Base-by-base conservation (phyloP, 768 basidiomycete species). In the Tricholoma bakamatsutake region DNA sequence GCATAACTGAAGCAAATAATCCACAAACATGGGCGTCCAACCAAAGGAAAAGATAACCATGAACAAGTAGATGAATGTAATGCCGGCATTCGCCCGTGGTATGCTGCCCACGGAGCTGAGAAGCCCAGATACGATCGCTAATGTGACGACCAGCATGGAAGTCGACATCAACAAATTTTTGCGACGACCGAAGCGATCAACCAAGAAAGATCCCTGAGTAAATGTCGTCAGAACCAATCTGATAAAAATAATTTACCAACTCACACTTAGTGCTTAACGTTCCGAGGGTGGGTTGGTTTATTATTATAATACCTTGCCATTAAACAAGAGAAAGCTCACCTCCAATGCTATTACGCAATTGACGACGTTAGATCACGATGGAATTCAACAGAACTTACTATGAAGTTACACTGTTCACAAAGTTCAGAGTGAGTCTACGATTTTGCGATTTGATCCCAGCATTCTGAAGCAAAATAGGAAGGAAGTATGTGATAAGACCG, bases 31-130 rank as follows among this genome's bases (percentile, higher is more conserved):
- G 1, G 80, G 76, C 2, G 81, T 83, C 76, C 76, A 81, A 47
- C 80, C 80, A 59, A 80, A 78, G 4, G 78, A 80, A 63, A 75
- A 83, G 31, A 78, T 70, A 8, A 79, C 76, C 76, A 76, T 77
- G 66, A 79, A 79, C 53, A 79, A 60, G 61, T 73, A 78, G 18
- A 78, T 76, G 60, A 81, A 81, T 0, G 75, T 69, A 52, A 83
- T 79, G 2, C 80, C 81, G 2, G 80, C 79, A 59, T 75, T 80
- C 13, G 78, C 68, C 17, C 77, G 69, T 8, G 64, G 65, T 1
- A 61, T 58, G 56, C 65, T 74, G 45, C 68, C 72, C 51, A 61
- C 59, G 7, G 60, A 59, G 51, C 76, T 75, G 17, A 82, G 69
- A 6, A 83, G 67, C 1, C 74, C 80, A 15, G 75, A 74, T 27